A percentile compares a stretch with the other conserved stretches of the same genome.
Evolutionary conservation across 2,329 filamentous ascomycete genomes (phyloP).

Genomic region (Epichloe baconii): DNA sequence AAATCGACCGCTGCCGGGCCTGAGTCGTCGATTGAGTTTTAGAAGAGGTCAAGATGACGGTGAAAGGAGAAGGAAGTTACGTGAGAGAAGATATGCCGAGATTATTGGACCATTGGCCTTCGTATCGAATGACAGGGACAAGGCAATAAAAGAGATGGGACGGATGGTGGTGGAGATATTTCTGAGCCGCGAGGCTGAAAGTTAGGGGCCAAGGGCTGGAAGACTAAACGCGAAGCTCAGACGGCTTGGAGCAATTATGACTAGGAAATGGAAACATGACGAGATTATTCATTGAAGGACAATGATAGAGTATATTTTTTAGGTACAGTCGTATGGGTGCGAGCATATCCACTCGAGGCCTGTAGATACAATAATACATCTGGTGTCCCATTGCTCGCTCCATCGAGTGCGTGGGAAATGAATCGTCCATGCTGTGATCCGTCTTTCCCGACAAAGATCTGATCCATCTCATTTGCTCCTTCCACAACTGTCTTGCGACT

Average conservation of each 20-base stretch:
- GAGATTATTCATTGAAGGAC: background rate
- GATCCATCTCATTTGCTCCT: too few species aligned
- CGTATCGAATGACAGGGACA: constrained; percentile 42
- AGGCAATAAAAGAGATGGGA: constrained; percentile 48
- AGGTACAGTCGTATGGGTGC: background rate
- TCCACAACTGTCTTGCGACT: too few species aligned
- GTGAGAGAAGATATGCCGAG: constrained; percentile 50
- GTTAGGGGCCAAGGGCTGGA: constrained; percentile 14
- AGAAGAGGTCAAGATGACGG: constrained; percentile 19
- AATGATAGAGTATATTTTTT: background rate
- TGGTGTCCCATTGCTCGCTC: too few species aligned
- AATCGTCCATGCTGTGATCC: too few species aligned
- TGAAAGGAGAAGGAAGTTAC: constrained; percentile 35
- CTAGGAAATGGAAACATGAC: background rate
- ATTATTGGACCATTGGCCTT: constrained; percentile 54
- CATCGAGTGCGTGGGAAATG: too few species aligned
- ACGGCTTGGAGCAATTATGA: background rate
- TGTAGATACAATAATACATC: background rate
- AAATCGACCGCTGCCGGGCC: constrained; percentile 17
- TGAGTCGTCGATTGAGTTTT: constrained; percentile 35
- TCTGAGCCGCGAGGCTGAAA: constrained; percentile 20
- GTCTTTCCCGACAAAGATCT: too few species aligned
- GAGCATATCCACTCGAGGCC: background rate
- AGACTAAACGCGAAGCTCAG: background rate
- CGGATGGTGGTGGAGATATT: constrained; percentile 59